A percentile compares a stretch with the other conserved stretches of the same genome.
Conservation (phyloP, 2,329 filamentous ascomycete species). For the Claviceps sp. region DNA sequence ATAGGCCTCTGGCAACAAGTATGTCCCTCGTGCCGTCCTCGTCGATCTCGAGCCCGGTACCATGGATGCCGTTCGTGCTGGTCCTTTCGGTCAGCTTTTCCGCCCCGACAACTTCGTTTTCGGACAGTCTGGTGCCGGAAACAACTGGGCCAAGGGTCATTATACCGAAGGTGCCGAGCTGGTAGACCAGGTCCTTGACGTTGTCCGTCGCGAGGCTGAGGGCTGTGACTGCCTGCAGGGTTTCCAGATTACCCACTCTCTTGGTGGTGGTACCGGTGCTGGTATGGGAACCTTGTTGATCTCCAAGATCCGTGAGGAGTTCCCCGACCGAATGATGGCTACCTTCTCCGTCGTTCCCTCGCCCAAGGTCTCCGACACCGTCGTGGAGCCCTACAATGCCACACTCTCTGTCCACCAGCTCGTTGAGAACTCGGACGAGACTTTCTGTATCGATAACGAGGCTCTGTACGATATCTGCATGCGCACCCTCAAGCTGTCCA, state of each 20-base stretch:
- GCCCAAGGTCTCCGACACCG: conserved; percentile 97
- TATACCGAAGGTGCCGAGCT: conserved; percentile 99
- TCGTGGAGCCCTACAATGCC: conserved; percentile 99
- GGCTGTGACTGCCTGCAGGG: conserved; percentile 98
- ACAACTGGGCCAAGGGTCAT: conserved; percentile 99
- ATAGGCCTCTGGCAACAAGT: conserved; percentile 92
- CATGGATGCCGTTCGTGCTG: conserved; percentile 97
- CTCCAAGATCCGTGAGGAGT: conserved; percentile 99
- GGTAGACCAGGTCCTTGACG: conserved; percentile 93
- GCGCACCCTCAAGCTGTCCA: conserved; percentile 96
- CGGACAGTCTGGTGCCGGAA: conserved; percentile 96
- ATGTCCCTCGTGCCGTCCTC: conserved; percentile 95
- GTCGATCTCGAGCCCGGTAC: conserved; percentile 98
- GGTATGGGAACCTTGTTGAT: conserved; percentile 99
- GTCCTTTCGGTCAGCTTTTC: conserved; percentile 97
- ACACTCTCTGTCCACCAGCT: conserved; percentile 98
- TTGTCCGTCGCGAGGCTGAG: conserved; percentile 96
- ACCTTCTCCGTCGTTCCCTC: conserved; percentile 98
- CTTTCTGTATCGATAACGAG: conserved; percentile 99
- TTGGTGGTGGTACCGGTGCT: conserved; percentile 98
- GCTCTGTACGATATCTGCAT: conserved; percentile 99
- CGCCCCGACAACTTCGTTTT: conserved; percentile 99
- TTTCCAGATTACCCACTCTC: conserved; percentile 99
- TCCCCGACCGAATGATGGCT: conserved; percentile 99
- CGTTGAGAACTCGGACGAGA: conserved; percentile 99